Base-by-base conservation (phyloP, 106 monocot species). In the Dioscorea alata region DNA sequence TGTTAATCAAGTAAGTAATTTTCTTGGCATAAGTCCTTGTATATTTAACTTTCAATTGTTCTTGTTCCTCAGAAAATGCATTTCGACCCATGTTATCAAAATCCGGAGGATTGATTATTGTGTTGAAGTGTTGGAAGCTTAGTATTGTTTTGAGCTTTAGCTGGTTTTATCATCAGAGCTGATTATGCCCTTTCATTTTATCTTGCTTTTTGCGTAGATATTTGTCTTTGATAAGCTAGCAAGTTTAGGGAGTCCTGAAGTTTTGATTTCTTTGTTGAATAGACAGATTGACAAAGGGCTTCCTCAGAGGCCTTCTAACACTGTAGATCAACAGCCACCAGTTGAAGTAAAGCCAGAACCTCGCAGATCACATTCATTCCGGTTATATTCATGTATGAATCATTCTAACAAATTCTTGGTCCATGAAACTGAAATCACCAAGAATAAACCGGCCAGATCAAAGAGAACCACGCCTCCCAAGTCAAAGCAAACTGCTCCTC, bases 281-380 rank as follows among this genome's bases (percentile, higher is more conserved):
- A 89, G 85, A 89, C 85, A 89, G 85, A 89, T 66, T 77, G 69
- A 82, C 59, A 67, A 28, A 23, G 76, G 76, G 64, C 18, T 75
- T 65, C 63, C 56, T 50, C 72, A 61, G 24, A 76, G 73, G 28
- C 63, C 50, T 51, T 34, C 48, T 18, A 67, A 57, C n/a, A 20
- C 28, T 72, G 59, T 49, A 24, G 51, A 64, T 49, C 72, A 72
- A 48, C 31, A 63, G 14, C 49, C 48, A 57, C 51, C 57, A 59
- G 19, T 35, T 42, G 68, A 21, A 59, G 48, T 59, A 49, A 49
- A 32, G 59, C 63, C 80, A 52, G 16, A 62, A 12, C 57, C 71
- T 25, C 75, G 81, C 28, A 90, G 73, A 70, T 78, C 77, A 3
- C 57, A 59, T 33, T 81, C 86, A 59, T 74, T 90, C 23, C 77